phyloP scores from a whole-genome alignment of 768 basidiomycete species.

The Leccinum truebloodii region DNA sequence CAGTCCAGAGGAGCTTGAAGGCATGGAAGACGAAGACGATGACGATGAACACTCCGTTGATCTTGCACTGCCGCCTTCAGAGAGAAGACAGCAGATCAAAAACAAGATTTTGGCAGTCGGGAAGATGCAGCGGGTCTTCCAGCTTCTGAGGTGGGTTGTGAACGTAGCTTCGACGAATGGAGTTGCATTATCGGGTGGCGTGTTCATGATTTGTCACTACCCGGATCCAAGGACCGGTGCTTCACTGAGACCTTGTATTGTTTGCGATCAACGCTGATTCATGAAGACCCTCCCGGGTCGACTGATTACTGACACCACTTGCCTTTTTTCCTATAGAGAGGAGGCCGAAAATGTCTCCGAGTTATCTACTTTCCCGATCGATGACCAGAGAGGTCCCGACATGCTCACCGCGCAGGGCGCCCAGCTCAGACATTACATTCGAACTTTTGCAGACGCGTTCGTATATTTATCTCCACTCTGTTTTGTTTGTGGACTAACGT shows the following conservation, averaged over 20 bases:
- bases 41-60: constrained; percentile 30
- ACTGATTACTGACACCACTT: not conserved
- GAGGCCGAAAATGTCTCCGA: constrained; percentile 80
- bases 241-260: too few relatives aligned
- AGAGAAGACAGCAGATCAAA: constrained; percentile 78
- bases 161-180: not conserved
- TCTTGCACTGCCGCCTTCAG: constrained; percentile 38
- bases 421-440: constrained; percentile 61
- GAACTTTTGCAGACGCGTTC: constrained; percentile 75
- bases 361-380: constrained; percentile 41
- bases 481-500: not conserved
- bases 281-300: not conserved
- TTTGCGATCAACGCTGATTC: not conserved
- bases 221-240: not conserved
- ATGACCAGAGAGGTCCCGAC: constrained; percentile 47
- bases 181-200: not conserved
- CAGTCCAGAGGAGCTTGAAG: constrained; percentile 88
- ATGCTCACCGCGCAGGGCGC: constrained; percentile 63
- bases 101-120: constrained; percentile 94
- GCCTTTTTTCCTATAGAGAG: constrained; percentile 46
- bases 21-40: constrained; percentile 49
- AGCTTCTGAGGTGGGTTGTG: constrained; percentile 72
- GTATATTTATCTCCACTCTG: constrained; percentile 30
- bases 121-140: constrained; percentile 87
- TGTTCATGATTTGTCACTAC: not conserved